Base-by-base conservation (phyloP, 495 filamentous ascomycete species). In the Xylaria curta region DNA sequence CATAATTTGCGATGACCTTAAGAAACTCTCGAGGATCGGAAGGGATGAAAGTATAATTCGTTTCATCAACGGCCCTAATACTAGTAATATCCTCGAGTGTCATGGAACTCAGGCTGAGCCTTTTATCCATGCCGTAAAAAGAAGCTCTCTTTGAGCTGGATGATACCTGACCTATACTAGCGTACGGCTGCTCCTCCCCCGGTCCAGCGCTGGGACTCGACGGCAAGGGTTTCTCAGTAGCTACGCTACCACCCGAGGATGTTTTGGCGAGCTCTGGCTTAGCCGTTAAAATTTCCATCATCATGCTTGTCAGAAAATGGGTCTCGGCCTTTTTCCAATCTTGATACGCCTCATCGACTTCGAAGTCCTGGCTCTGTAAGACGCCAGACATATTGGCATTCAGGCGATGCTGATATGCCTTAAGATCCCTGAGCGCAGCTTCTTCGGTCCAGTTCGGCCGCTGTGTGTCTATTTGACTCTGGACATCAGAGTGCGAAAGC, bases 361-460 rank as follows among this genome's bases (percentile, higher is more conserved):
- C 93, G 78, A 99, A 99, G 78, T 98, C 95, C 59, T 93, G 90
- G 74, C 87, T 90, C 62, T 90, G 87, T 61, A 98, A 78, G 0
- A 94, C 94, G 73, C 91, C 91, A 51, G 87, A 88, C 71, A 92
- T 93, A 74, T 95, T 91, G 4, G 84, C 81, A 76, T 91, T 94
- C 38, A 99, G 84, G 72, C 94, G 91, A 76, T 92, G 90, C 79
- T 97, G 96, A 77, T 98, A 99, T 26, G 91, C 85, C 79, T 98
- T 99, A 73, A 97, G 86, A 79, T 99, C 97, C 70, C 91, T 90
- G 64, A 99, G 81, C 9, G 95, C 95, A 40, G 94, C 92, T 78
- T 93, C 92, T 76, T 97, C 95, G 4, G 94, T 98, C 97, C 97
- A 99, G 0, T 85, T 76, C 6, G 88, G 82, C 75, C 91, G 92